Evolutionary conservation across 192 early-diverging fungal genomes (phyloP), one percentile per base, ranked within the genome.

Genomic region (Rhizophlyctis rosea): DNA sequence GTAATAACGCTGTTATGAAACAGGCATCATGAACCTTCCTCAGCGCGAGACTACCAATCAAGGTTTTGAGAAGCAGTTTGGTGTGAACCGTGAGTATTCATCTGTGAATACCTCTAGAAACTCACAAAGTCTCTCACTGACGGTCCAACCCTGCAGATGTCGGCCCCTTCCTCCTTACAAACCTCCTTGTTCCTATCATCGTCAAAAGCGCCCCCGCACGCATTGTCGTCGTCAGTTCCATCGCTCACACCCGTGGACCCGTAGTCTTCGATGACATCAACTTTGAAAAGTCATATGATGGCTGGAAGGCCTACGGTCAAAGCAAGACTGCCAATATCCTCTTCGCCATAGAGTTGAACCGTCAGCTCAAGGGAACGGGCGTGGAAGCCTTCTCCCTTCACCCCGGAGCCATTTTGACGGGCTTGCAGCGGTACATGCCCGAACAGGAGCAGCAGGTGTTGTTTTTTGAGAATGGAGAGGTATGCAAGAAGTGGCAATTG

Each of bases 31-130:
- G 84, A 70, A 71, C 14, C 64, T 61, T 25, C 80, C 80, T 3
- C 65, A 67, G 39, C 47, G 21, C 7, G 55, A 68, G 1, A 33
- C 64, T 18, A 72, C 76, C 23, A 64, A 67, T n/a, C 77, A 87
- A 32, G 82, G 83, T n/a, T 61, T 75, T 34, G 83, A 86, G 64
- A 66, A 68, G n/a, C 84, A 86, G 61, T 75, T 87, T 32, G 81
- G 71, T 3, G 64, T 68, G 25, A 84, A 81, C 57, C 57, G n/a
- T n/a, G n/a, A n/a, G n/a, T 49, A 58, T 16, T n/a, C 16, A 54
- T 58, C 14, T 21, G 18, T 16, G 47, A 39, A 14, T 25, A 24
- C 24, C 1, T n/a, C 13, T 14, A n/a, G 52, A 30, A 14, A 44
- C 34, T 47, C n/a, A 58, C 23, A 48, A 36, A 16, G 14, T 13